Evolutionary conservation across 1,284 basidiomycete species (phyloP).

Genomic region (Fomes fomentarius): DNA sequence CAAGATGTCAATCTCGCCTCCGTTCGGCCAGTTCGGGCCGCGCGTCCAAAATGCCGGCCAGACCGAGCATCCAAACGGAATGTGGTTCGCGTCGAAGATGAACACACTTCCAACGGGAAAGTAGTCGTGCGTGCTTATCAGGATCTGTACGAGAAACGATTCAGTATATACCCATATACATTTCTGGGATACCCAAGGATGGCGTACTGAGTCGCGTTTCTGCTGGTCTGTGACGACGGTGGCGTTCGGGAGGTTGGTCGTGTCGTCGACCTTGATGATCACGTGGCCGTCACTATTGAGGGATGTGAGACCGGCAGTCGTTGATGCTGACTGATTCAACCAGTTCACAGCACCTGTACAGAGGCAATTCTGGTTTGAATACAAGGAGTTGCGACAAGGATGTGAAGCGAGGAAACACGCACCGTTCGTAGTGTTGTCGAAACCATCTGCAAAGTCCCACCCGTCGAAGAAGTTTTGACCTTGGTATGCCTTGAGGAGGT

Average conservation of each 20-base stretch:
- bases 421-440: slow-evolving; percentile 52
- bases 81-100: slow-evolving; percentile 61
- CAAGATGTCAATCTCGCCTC: slow-evolving; percentile 51
- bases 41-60: slow-evolving; percentile 48
- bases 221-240: slow-evolving; percentile 55
- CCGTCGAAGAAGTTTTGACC: slow-evolving; percentile 51
- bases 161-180: too few relatives aligned
- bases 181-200: too few relatives aligned
- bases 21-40: slow-evolving; percentile 47
- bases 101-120: slow-evolving; percentile 59
- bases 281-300: slow-evolving; percentile 52
- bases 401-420: too few relatives aligned
- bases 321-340: slow-evolving; percentile 41
- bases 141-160: slow-evolving; percentile 47
- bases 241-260: slow-evolving; percentile 28
- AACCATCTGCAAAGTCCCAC: slow-evolving; percentile 57
- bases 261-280: slow-evolving; percentile 74
- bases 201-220: slow-evolving; percentile 73
- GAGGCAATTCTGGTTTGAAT: too few relatives aligned
- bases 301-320: slow-evolving; percentile 51
- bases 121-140: slow-evolving; percentile 50
- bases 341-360: slow-evolving; percentile 28
- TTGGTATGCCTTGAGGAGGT: slow-evolving; percentile 37
- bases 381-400: too few relatives aligned
- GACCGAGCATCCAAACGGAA: slow-evolving; percentile 72